Evolutionary conservation across 441 rosid species (phyloP), one percentile per base, ranked within the genome.

Genomic region (Raphanus hybrid): DNA sequence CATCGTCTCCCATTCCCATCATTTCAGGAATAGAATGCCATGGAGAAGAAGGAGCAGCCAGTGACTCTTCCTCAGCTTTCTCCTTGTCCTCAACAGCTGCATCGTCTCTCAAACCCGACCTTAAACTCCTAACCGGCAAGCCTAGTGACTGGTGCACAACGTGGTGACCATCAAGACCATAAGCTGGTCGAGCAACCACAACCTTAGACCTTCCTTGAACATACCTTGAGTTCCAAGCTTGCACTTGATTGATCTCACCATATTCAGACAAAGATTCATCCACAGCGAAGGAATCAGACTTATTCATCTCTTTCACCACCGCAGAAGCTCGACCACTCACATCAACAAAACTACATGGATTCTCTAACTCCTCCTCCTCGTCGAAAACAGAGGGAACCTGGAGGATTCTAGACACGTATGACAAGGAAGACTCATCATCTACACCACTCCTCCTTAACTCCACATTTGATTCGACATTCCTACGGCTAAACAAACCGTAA

Each of bases 111-210:
- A n/a, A n/a, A n/a, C n/a, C n/a, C 7, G 87, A 77, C 78, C 84
- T 87, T 48, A 90, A 84, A 79, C 93, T 94, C 84, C 92, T 85
- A 82, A 91, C 81, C 0, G 98, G 98, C 81, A 93, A 88, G 8
- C 93, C 94, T 81, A 90, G 73, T 9, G 97, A 85, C 75, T 82
- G 85, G 10, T 70, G 80, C 58, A 68, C 82, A 52, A 68, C 76
- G 48, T 73, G 75, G 48, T 73, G 75, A 1, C 74, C 88, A 81
- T 81, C 85, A 48, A 86, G 62, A 18, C 63, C 84, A 80, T 75
- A 81, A 64, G 81, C 85, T 7, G 89, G 83, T 71, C 84, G 64
- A 85, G 92, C 84, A 64, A 89, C 82, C 3, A 87, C 84, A 80
- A 86, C 83, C 80, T 75, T 77, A 64, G 97, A 84, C 70, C 86